Evolutionary conservation across 2,329 filamentous ascomycete genomes (phyloP), one percentile per base, ranked within the genome.

Genomic region (Zasmidium cellare): DNA sequence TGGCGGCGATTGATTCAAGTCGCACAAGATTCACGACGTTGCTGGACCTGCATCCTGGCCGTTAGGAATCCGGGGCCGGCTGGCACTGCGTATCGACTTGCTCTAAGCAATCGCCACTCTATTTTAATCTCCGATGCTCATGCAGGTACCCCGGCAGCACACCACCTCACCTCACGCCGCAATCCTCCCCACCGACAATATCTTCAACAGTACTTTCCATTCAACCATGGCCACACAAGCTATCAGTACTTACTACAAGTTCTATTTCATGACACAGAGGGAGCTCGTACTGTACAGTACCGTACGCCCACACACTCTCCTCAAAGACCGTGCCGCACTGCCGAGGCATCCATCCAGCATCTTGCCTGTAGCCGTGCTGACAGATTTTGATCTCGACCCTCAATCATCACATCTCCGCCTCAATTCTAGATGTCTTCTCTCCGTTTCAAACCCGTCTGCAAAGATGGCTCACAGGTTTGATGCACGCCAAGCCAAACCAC

Each of bases 51-150:
- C 35, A 18, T 41, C 35, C 50, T 35, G 49, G 22, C 25, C 31
- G 31, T 52, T 52, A 28, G 9, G 35, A 23, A 38, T 51, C 48
- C 35, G 50, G 38, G 38, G 50, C 9, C 25, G 25, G 35, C 16
- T 14, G 35, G 35, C n/a, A 41, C 12, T 18, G 35, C 35, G 7
- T 41, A 14, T 18, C 35, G 25, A 28, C 16, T n/a, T n/a, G n/a
- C n/a, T n/a, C n/a, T n/a, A n/a, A n/a, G n/a, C 12, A 41, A 14
- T 41, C 18, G 50, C 50, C 50, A 52, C 50, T 25, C 50, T 52
- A 45, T 52, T 52, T 45, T 38, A 23, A 52, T 35, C 38, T 44
- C 14, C n/a, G 35, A 41, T 23, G 41, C 16, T n/a, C 12, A 35
- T 52, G 50, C 50, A 52, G 50, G 35, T 45, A 52, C 50, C 23